Evolutionary conservation across 208 protist genomes (phyloP).

Genomic region (Novymonas esmeraldas): DNA sequence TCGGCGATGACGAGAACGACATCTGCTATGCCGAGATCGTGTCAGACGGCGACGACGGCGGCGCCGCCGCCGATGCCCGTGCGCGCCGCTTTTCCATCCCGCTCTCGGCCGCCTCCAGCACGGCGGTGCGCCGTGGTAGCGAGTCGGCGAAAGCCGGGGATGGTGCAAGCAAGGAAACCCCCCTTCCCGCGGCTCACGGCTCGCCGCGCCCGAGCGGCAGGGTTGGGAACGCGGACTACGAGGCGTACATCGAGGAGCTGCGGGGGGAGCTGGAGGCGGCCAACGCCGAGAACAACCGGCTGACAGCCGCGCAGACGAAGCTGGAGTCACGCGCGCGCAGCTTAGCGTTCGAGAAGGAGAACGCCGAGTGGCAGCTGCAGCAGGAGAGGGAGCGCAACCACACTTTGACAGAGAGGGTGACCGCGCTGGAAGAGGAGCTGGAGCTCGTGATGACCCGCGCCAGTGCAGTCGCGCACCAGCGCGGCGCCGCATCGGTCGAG

Average conservation of each 20-base stretch:
- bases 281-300: slow-evolving; percentile 50
- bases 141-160: slow-evolving; percentile 5
- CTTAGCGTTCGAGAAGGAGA: slow-evolving; percentile 68
- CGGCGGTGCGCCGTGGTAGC: background rate
- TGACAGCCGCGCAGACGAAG: slow-evolving; percentile 42
- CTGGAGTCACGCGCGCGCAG: slow-evolving; percentile 54
- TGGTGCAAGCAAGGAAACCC: slow-evolving; percentile 13
- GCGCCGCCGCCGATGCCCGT: background rate
- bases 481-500: background rate
- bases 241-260: slow-evolving; percentile 51
- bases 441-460: slow-evolving; percentile 29
- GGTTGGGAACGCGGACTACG: slow-evolving; percentile 24
- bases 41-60: slow-evolving; percentile 13
- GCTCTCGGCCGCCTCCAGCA: background rate
- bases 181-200: slow-evolving; percentile 8
- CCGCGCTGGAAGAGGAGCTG: slow-evolving; percentile 48
- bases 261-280: slow-evolving; percentile 46
- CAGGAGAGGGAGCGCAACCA: slow-evolving; percentile 57
- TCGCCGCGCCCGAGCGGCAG: background rate
- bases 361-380: slow-evolving; percentile 50
- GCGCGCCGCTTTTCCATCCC: background rate
- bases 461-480: background rate
- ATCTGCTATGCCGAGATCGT: slow-evolving; percentile 63
- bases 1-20: slow-evolving; percentile 61
- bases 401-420: slow-evolving; percentile 45